These are phyloP conservation scores for Serendipita sp. DNA, from an alignment of 768 basidiomycete genomes.

Conservation along the genomic window DNA sequence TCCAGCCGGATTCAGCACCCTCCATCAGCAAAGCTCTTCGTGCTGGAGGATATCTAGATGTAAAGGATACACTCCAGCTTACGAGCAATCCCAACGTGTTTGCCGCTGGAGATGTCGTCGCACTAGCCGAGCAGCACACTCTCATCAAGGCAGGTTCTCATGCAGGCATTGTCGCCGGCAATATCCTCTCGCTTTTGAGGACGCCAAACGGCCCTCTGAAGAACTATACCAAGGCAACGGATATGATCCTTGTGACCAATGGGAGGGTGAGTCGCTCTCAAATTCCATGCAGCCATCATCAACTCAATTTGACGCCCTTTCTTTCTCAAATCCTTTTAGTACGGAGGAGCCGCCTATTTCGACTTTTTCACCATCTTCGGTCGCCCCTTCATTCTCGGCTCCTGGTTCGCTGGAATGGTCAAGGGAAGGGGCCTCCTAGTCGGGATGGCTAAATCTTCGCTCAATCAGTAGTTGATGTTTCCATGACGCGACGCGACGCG, in stretches of 20 bases:
- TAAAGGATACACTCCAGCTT: slow-evolving; percentile 46
- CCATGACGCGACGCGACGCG: too few relatives aligned
- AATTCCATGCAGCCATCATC: background rate
- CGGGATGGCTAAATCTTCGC: background rate
- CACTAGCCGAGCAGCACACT: slow-evolving; percentile 49
- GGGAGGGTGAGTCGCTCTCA: slow-evolving; percentile 27
- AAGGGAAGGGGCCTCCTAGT: slow-evolving; percentile 21
- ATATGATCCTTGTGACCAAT: slow-evolving; percentile 37
- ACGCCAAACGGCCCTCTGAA: slow-evolving; percentile 21
- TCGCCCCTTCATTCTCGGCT: slow-evolving; percentile 30
- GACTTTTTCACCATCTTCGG: slow-evolving; percentile 17
- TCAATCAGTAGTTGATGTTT: background rate
- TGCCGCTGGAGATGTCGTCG: slow-evolving; percentile 49
- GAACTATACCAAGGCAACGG: slow-evolving; percentile 32
- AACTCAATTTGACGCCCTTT: too few relatives aligned
- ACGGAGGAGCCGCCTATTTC: slow-evolving; percentile 25
- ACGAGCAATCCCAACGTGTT: slow-evolving; percentile 35
- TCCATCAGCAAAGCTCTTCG: slow-evolving; percentile 8
- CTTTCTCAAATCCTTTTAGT: slow-evolving; percentile 15
- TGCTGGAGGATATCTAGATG: slow-evolving; percentile 13
- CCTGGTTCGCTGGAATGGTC: slow-evolving; percentile 25
- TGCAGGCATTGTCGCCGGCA: slow-evolving; percentile 27
- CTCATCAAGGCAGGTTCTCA: slow-evolving; percentile 32
- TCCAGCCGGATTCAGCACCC: slow-evolving; percentile 12
- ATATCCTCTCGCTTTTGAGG: slow-evolving; percentile 26